Evolutionary conservation across 2,329 filamentous ascomycete genomes (phyloP).

Genomic region (Ophiostoma quercus): DNA sequence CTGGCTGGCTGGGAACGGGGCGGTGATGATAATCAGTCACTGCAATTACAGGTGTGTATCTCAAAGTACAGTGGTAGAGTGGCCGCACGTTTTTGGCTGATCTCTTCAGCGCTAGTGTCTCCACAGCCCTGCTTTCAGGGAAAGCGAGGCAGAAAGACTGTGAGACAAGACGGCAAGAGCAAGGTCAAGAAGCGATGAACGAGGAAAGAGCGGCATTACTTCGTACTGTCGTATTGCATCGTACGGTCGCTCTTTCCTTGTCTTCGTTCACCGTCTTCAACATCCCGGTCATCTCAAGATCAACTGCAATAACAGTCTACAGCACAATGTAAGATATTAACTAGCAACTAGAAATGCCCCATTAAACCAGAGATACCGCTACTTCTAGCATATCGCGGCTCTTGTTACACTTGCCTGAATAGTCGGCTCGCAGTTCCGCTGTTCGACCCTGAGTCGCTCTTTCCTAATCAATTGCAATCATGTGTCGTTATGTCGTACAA

Average conservation of each 20-base stretch:
- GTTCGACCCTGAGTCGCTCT: neutral
- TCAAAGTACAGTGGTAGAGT: too few species aligned
- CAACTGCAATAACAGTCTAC: too few species aligned
- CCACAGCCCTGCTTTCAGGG: neutral
- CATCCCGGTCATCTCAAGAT: too few species aligned
- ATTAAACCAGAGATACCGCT: neutral
- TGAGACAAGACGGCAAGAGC: neutral
- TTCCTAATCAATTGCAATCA: neutral
- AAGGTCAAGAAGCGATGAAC: neutral
- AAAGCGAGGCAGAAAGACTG: neutral
- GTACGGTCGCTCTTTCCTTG: neutral
- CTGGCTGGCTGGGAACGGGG: neutral
- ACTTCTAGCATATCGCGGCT: constrained; percentile 3
- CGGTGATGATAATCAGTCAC: neutral
- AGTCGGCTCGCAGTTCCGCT: neutral
- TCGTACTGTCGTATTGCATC: neutral
- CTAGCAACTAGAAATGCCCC: too few species aligned
- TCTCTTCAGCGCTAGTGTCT: constrained; percentile 8
- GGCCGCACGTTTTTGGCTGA: constrained; percentile 13
- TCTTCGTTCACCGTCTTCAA: neutral
- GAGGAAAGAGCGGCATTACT: neutral
- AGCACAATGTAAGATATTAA: neutral
- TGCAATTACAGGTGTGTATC: too few species aligned
- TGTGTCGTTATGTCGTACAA: neutral
- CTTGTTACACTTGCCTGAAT: neutral